phyloP scores from a whole-genome alignment of 257 asterid genomes.

The Przewalskia tangutica region DNA sequence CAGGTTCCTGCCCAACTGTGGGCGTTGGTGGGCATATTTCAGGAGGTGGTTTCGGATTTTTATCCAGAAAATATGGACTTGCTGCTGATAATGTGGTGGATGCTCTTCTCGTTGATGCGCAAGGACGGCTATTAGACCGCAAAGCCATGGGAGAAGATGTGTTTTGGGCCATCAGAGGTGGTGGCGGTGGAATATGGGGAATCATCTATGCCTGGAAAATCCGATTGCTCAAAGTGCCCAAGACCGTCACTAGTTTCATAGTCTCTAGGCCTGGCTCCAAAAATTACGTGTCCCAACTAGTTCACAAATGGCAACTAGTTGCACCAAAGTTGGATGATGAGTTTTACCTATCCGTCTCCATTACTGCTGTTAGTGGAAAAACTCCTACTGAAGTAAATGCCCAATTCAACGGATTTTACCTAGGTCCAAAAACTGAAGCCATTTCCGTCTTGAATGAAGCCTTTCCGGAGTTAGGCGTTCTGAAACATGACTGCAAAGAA shows the following conservation, averaged over 20 bases:
- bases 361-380: conserved; percentile 32
- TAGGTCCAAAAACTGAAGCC: conserved; percentile 35
- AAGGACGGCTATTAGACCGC: conserved; percentile 44
- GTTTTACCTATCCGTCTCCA: conserved; percentile 39
- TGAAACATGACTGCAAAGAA: conserved; percentile 33
- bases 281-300: conserved; percentile 13
- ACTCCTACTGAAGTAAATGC: conserved; percentile 28
- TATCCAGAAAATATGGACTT: conserved; percentile 59
- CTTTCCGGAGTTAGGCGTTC: conserved; percentile 36
- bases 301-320: conserved; percentile 50
- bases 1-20: conserved; percentile 77
- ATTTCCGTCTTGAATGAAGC: conserved; percentile 13
- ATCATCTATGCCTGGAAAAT: conserved; percentile 63
- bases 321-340: conserved; percentile 38
- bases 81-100: conserved; percentile 78
- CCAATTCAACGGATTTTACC: conserved; percentile 52
- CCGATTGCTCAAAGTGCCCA: conserved; percentile 26
- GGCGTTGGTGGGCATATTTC: conserved; percentile 68
- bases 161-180: conserved; percentile 82
- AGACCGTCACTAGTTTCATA: conserved; percentile 31
- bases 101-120: conserved; percentile 47
- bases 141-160: conserved; percentile 74
- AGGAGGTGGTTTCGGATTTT: conserved; percentile 65
- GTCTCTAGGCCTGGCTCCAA: conserved; percentile 35
- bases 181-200: conserved; percentile 77